phyloP scores from a whole-genome alignment of 441 rosid species.

The Populus hybrid region DNA sequence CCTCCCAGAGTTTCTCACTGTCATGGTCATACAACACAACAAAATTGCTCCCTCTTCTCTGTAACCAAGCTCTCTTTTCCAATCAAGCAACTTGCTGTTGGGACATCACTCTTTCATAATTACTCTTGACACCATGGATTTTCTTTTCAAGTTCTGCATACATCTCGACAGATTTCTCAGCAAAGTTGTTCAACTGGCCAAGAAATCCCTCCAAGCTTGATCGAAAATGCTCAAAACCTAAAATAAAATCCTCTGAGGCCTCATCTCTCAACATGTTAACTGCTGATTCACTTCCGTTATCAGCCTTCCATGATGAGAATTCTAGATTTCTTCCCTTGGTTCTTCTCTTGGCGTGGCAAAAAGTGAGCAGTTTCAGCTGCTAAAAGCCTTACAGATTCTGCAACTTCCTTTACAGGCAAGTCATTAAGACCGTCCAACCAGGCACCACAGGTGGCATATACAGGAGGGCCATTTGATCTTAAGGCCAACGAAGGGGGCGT shows the following conservation, averaged over 20 bases:
- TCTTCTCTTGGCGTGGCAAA: constrained; percentile 76
- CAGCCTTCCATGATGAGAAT: constrained; percentile 32
- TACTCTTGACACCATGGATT: constrained; percentile 45
- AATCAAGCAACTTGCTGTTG: constrained; percentile 18
- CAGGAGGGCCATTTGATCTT: constrained; percentile 63
- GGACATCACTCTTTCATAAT: constrained; percentile 23
- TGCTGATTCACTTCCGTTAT: constrained; percentile 33
- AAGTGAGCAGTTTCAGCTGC: constrained; percentile 58
- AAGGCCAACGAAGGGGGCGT: constrained; percentile 14
- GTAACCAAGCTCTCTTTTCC: not conserved
- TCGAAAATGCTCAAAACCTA: constrained; percentile 53
- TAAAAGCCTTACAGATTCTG: constrained; percentile 55
- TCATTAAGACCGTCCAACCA: constrained; percentile 66
- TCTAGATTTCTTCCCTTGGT: constrained; percentile 45
- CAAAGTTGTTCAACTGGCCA: constrained; percentile 46
- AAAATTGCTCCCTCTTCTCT: not conserved
- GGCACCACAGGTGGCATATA: constrained; percentile 60
- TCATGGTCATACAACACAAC: not conserved
- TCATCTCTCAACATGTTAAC: constrained; percentile 48
- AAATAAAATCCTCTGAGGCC: constrained; percentile 45
- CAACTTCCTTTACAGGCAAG: constrained; percentile 56
- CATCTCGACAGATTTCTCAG: constrained; percentile 52
- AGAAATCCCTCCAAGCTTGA: constrained; percentile 53
- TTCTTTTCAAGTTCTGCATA: constrained; percentile 43
- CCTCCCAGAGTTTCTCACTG: not conserved